Evolutionary conservation across 129 eudicot genomes (phyloP).

Genomic region (Heracleum sosnowskyi): DNA sequence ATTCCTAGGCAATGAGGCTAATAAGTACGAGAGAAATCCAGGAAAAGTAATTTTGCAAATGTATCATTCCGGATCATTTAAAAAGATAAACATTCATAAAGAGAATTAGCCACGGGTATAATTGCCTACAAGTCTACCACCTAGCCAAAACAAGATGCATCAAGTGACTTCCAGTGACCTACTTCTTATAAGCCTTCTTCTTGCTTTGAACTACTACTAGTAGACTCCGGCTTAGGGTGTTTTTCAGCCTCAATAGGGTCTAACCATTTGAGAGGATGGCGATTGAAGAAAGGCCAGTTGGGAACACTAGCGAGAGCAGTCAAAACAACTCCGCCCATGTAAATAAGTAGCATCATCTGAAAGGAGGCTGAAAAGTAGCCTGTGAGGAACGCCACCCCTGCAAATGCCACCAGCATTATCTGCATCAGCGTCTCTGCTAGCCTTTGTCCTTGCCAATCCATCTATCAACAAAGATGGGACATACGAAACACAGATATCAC

Average conservation of each 20-base stretch:
- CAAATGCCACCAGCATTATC: slow-evolving; percentile 6
- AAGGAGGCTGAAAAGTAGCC: slow-evolving; percentile 3
- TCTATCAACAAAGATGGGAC: not conserved
- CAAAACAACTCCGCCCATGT: not conserved
- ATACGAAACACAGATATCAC: not conserved
- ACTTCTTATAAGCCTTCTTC: not conserved
- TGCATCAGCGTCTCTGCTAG: slow-evolving; percentile 7
- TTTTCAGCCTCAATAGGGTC: not conserved
- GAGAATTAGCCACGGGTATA: not conserved
- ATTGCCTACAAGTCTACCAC: not conserved
- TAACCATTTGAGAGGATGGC: not conserved
- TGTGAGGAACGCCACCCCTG: not conserved
- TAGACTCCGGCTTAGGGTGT: not conserved
- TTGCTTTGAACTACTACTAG: not conserved
- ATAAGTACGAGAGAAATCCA: too few relatives aligned
- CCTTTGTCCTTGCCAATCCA: slow-evolving; percentile 12
- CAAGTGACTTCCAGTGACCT: not conserved
- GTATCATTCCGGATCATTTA: not conserved
- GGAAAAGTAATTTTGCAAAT: too few relatives aligned
- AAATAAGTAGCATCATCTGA: not conserved
- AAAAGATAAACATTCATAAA: not conserved
- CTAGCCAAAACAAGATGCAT: not conserved
- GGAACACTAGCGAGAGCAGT: not conserved
- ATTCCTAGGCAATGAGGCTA: too few relatives aligned
- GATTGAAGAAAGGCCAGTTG: not conserved